Evolutionary conservation across 2,329 filamentous ascomycete species (phyloP).

Genomic region (Penicillium sp.): DNA sequence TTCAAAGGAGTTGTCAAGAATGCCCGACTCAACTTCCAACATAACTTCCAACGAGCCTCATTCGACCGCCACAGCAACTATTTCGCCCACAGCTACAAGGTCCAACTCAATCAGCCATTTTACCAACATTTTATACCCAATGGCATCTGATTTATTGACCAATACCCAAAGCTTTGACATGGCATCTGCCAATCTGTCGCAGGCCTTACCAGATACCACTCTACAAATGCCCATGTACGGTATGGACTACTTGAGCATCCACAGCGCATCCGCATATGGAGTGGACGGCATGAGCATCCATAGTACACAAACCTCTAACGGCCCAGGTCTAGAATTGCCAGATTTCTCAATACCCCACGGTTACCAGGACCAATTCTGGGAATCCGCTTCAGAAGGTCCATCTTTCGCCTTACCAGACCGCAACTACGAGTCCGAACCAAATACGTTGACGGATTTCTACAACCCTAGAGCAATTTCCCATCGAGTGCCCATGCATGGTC

Average conservation of each 20-base stretch:
- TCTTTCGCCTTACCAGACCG: constrained; percentile 1
- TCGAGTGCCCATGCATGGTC: not conserved
- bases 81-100: not conserved
- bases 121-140: not conserved
- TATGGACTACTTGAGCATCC: not conserved
- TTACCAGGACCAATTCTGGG: not conserved
- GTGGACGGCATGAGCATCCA: not conserved
- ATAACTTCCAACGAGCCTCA: not conserved
- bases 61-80: not conserved
- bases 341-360: not conserved
- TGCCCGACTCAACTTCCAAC: not conserved
- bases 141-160: not conserved
- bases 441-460: not conserved
- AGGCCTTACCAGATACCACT: not conserved
- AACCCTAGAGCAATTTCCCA: not conserved
- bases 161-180: not conserved
- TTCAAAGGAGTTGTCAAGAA: not conserved
- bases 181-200: not conserved
- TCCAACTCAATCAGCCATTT: not conserved
- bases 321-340: not conserved
- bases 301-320: not conserved
- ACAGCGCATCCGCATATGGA: not conserved
- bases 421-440: constrained; percentile 1
- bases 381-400: not conserved
- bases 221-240: not conserved